A percentile compares a stretch with the other conserved stretches of the same genome.
Evolutionary conservation across 225 moss, liverwort and hornwort genomes (phyloP).

Genomic region (Ulota crispa): DNA sequence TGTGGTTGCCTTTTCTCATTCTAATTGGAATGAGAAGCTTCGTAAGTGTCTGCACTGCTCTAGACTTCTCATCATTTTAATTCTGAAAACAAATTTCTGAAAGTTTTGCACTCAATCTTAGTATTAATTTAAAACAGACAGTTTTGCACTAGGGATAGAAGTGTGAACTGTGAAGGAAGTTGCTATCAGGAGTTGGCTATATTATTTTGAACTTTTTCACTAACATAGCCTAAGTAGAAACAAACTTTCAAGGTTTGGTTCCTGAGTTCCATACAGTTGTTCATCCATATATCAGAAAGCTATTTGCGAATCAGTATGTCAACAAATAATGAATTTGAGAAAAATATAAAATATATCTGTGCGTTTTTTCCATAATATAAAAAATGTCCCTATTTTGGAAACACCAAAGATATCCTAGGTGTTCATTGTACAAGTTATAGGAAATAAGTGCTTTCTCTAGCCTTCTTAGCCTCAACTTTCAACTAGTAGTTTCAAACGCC

Average conservation of each 20-base stretch:
- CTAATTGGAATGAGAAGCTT: background rate
- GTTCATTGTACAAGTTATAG: too few species aligned
- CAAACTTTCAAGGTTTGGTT: background rate
- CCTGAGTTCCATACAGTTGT: background rate
- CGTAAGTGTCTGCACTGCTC: background rate
- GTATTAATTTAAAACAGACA: background rate
- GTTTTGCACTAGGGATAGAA: too few species aligned
- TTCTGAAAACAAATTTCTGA: background rate
- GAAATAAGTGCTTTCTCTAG: too few species aligned
- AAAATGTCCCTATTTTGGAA: too few species aligned
- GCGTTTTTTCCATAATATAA: too few species aligned
- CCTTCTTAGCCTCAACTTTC: too few species aligned
- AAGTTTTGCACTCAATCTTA: background rate
- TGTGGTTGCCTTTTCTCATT: background rate
- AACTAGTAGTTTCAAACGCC: too few species aligned
- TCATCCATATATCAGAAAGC: background rate
- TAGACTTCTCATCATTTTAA: background rate
- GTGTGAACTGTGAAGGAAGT: too few species aligned
- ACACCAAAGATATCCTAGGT: too few species aligned
- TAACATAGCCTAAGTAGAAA: background rate
- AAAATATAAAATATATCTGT: too few species aligned
- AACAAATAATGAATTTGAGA: too few species aligned
- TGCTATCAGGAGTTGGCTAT: background rate
- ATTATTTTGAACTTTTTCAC: background rate
- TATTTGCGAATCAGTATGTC: background rate